Evolutionary conservation across 1,284 basidiomycete genomes (phyloP).

Genomic region (Schizophyllum commune): DNA sequence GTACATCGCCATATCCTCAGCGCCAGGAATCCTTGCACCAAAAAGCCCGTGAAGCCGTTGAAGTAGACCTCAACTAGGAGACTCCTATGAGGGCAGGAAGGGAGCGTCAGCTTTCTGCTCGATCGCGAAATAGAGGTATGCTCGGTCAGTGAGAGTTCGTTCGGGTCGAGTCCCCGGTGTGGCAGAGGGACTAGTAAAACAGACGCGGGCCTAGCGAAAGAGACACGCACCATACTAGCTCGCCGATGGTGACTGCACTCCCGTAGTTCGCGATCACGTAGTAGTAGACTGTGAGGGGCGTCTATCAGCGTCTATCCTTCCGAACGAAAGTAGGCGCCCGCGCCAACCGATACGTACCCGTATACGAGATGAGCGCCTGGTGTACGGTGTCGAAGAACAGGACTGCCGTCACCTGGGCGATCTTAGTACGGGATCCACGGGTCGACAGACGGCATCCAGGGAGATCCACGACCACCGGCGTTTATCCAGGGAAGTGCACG

Average conservation of each 20-base stretch:
- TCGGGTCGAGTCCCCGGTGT: too few relatives aligned
- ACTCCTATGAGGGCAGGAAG: neutral
- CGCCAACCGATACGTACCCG: conserved; percentile 24
- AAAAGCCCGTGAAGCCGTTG: conserved; percentile 38
- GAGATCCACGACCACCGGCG: too few relatives aligned
- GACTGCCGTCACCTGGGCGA: conserved; percentile 34
- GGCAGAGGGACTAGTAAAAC: too few relatives aligned
- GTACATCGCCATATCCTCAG: conserved; percentile 42
- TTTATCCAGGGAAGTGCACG: too few relatives aligned
- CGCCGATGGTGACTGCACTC: conserved; percentile 23
- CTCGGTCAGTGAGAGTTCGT: too few relatives aligned
- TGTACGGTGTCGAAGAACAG: conserved; percentile 47
- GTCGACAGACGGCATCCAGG: conserved; percentile 2
- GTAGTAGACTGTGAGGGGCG: conserved; percentile 35
- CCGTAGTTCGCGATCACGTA: conserved; percentile 46
- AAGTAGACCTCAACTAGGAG: conserved; percentile 2
- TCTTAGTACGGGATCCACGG: neutral
- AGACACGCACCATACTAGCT: conserved; percentile 37
- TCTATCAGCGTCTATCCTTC: neutral
- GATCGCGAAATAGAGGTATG: too few relatives aligned
- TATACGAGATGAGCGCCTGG: conserved; percentile 47
- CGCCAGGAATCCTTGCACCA: conserved; percentile 49
- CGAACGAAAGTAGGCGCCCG: neutral
- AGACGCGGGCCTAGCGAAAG: too few relatives aligned
- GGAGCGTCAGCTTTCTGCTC: too few relatives aligned